Conservation (phyloP, 169 alveolate species). For the Plasmodium ovale region DNA sequence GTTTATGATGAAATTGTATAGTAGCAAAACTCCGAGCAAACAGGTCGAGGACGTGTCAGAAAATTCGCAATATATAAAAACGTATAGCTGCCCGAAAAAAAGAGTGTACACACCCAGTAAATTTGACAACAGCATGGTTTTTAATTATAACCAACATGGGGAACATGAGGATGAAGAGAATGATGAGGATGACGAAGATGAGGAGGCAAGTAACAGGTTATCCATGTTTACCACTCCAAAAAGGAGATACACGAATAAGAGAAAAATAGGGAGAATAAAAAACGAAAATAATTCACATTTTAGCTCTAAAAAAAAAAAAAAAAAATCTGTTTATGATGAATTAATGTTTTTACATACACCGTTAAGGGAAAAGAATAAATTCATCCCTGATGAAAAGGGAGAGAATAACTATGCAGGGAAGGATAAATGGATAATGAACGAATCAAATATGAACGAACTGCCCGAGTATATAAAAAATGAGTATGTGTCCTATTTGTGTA, state of each 20-base stretch:
- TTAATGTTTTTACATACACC: conserved; percentile 31
- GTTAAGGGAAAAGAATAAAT: conserved; percentile 19
- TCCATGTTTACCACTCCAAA: conserved; percentile 46
- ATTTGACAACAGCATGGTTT: neutral
- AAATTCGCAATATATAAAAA: conserved; percentile 14
- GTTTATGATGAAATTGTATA: conserved; percentile 12
- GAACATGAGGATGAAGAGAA: no score
- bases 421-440: conserved; percentile 57
- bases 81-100: conserved; percentile 27
- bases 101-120: conserved; percentile 52
- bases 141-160: no score
- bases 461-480: conserved; percentile 59
- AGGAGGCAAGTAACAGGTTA: neutral
- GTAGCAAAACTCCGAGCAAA: conserved; percentile 36
- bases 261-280: neutral
- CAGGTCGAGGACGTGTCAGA: neutral
- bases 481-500: conserved; percentile 52
- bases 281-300: neutral
- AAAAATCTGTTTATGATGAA: conserved; percentile 35
- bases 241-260: conserved; percentile 10
- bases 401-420: no score
- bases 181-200: conserved; percentile 19
- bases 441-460: conserved; percentile 52
- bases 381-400: neutral
- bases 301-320: conserved; percentile 13